phyloP scores from a whole-genome alignment of 2,329 filamentous ascomycete genomes.

The Delphinella strobiligena region DNA sequence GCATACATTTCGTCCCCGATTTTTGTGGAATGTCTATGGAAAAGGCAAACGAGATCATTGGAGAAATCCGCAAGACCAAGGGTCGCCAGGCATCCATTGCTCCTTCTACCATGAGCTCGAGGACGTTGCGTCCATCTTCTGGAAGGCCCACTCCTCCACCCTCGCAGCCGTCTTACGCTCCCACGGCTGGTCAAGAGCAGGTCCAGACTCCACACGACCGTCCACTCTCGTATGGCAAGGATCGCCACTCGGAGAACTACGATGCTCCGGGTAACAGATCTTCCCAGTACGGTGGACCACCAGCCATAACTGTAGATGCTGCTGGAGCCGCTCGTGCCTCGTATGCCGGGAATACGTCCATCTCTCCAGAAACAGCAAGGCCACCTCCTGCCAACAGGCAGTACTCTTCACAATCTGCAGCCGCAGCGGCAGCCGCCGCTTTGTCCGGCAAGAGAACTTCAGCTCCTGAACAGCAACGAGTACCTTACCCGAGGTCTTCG shows the following conservation, averaged over 20 bases:
- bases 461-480: conserved; percentile 27
- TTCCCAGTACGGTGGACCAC: conserved; percentile 17
- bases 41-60: conserved; percentile 83
- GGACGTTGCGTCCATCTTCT: conserved; percentile 48
- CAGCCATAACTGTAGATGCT: conserved; percentile 30
- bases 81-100: conserved; percentile 44
- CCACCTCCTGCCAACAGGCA: conserved; percentile 36
- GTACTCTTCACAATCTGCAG: conserved; percentile 37
- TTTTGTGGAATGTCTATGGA: conserved; percentile 99
- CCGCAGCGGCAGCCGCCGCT: conserved; percentile 29
- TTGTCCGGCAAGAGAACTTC: conserved; percentile 29
- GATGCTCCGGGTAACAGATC: too few relatives aligned
- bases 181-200: conserved; percentile 24
- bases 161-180: conserved; percentile 25
- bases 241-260: conserved; percentile 24
- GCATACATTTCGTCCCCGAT: conserved; percentile 90
- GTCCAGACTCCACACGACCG: conserved; percentile 22
- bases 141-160: conserved; percentile 33
- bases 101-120: conserved; percentile 39
- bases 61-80: conserved; percentile 72
- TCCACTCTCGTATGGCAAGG: conserved; percentile 37
- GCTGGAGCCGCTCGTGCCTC: conserved; percentile 38
- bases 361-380: conserved; percentile 35
- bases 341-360: conserved; percentile 25
- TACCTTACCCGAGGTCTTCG: conserved; percentile 30